Percentiles rank a stretch among this genome's conserved stretches.
phyloP scores from a whole-genome alignment of 441 rosid species.

The Breynia disticha region DNA sequence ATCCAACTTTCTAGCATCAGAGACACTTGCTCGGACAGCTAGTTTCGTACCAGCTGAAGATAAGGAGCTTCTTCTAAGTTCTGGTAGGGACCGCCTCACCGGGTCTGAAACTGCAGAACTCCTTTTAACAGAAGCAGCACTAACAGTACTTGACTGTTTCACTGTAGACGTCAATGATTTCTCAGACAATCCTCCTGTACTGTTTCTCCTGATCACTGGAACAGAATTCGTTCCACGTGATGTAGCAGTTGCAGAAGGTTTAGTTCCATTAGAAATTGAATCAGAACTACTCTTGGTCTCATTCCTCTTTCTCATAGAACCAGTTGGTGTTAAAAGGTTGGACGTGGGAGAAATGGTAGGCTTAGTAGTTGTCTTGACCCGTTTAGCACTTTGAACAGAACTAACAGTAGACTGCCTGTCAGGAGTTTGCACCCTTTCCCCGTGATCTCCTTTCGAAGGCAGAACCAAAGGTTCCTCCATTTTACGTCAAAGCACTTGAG shows the following conservation, averaged over 20 bases:
- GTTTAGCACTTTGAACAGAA: conserved; percentile 31
- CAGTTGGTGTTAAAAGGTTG: conserved; percentile 32
- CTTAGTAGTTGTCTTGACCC: conserved; percentile 26
- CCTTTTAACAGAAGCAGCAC: conserved; percentile 32
- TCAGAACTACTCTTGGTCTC: conserved; percentile 27
- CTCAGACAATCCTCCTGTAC: conserved; percentile 76
- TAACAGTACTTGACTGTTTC: conserved; percentile 17
- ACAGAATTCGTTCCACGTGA: conserved; percentile 35
- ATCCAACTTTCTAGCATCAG: conserved; percentile 42
- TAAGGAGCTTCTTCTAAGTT: conserved; percentile 62
- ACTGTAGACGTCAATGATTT: conserved; percentile 31
- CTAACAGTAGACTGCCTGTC: conserved; percentile 28
- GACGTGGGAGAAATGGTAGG: conserved; percentile 32
- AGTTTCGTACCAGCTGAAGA: conserved; percentile 57
- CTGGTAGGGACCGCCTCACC: conserved; percentile 73
- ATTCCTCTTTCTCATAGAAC: conserved; percentile 48
- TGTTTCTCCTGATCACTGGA: conserved; percentile 64
- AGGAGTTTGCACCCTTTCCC: conserved; percentile 19
- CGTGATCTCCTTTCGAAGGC: conserved; percentile 29
- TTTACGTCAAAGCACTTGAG: conserved; percentile 18
- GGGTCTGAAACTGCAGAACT: conserved; percentile 34
- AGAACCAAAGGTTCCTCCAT: conserved; percentile 55
- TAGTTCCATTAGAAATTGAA: conserved; percentile 35
- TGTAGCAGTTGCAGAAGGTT: conserved; percentile 39
- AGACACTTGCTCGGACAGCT: conserved; percentile 29